Evolutionary conservation across 345 rosid species (phyloP).

Genomic region (Citrus inodora): DNA sequence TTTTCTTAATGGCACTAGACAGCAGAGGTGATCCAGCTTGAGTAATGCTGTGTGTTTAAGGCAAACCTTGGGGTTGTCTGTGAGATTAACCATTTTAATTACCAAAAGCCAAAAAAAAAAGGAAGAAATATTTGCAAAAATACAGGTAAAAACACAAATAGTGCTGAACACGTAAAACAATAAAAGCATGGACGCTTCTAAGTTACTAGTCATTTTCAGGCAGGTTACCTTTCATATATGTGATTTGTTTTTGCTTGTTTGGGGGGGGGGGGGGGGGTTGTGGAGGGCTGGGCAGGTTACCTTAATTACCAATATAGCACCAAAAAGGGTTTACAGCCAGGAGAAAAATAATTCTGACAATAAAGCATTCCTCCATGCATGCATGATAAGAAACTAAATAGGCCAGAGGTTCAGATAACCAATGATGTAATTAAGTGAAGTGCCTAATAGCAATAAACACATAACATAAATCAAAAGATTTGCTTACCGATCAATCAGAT

Average conservation of each 20-base stretch:
- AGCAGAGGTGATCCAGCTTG: neutral
- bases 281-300: neutral
- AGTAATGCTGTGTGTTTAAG: neutral
- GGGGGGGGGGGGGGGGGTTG: no score
- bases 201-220: neutral
- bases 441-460: neutral
- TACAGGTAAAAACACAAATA: neutral
- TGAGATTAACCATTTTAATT: no score
- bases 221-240: neutral
- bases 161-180: neutral
- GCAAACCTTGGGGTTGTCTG: neutral
- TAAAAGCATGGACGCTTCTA: neutral
- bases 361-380: neutral
- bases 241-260: no score
- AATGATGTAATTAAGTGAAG: neutral
- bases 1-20: neutral
- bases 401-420: neutral
- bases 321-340: neutral
- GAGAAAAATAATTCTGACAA: neutral
- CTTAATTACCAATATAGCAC: neutral
- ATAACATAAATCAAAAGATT: constrained; percentile 2
- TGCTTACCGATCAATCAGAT: constrained; percentile 81
- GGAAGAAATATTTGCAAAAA: no score
- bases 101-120: no score
- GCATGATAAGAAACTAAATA: neutral